Evolutionary conservation across 2,329 filamentous ascomycete genomes (phyloP).

Genomic region (Pyrenochaeta sp.): DNA sequence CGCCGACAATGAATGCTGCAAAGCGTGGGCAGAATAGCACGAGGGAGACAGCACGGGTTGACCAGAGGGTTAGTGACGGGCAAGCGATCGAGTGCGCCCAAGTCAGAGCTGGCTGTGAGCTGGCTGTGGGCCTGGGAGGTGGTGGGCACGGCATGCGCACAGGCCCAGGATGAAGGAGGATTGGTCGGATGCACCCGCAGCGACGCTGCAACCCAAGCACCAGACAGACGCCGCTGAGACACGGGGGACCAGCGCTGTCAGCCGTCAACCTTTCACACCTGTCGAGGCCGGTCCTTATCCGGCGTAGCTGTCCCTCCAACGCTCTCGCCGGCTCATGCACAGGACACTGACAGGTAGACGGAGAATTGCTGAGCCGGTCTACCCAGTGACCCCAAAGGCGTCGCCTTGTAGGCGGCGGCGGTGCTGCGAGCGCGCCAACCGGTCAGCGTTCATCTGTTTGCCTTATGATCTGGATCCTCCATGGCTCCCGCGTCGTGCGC

Average conservation of each 20-base stretch:
- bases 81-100: slow-evolving; percentile 2
- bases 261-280: not conserved
- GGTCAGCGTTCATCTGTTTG: not conserved
- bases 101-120: slow-evolving; percentile 12
- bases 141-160: slow-evolving; percentile 5
- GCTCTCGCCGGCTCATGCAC: slow-evolving; percentile 2
- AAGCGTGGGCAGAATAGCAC: not conserved
- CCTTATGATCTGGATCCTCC: not conserved
- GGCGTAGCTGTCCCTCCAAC: not conserved
- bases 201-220: not conserved
- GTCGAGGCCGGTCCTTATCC: not conserved
- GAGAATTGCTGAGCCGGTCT: not conserved
- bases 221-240: not conserved
- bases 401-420: too few species aligned
- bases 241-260: not conserved
- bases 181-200: slow-evolving; percentile 13
- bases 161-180: slow-evolving; percentile 4
- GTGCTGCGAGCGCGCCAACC: not conserved
- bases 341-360: not conserved
- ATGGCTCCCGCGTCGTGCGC: not conserved
- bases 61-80: not conserved
- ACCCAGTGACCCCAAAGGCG: too few species aligned
- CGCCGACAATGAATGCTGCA: slow-evolving; percentile 4
- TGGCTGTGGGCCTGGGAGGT: slow-evolving; percentile 2
- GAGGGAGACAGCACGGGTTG: not conserved